Percentiles rank a stretch among this genome's conserved stretches.
Evolutionary conservation across 345 rosid genomes (phyloP).

Genomic region (Populus ilicifolia): DNA sequence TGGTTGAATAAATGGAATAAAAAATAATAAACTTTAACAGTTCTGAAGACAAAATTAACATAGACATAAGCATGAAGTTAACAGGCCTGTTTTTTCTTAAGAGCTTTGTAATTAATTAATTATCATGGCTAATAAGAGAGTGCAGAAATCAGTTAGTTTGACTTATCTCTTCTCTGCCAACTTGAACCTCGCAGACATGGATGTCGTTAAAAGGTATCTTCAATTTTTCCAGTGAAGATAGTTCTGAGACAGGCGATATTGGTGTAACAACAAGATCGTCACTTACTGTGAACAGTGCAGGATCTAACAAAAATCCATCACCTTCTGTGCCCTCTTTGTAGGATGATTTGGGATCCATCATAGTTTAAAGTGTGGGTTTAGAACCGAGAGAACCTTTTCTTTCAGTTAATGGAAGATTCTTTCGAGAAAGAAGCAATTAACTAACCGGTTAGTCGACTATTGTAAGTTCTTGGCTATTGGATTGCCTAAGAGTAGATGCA

Average conservation of each 20-base stretch:
- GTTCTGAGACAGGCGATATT: neutral
- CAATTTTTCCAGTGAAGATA: slow-evolving; percentile 12
- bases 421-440: too few relatives aligned
- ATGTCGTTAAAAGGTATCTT: slow-evolving; percentile 13
- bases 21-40: too few relatives aligned
- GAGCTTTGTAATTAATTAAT: too few relatives aligned
- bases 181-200: neutral
- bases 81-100: too few relatives aligned
- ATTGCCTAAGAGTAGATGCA: too few relatives aligned
- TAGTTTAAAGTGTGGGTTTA: neutral
- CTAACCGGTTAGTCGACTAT: too few relatives aligned
- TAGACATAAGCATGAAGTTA: too few relatives aligned
- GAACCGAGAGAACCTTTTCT: neutral
- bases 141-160: too few relatives aligned
- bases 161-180: slow-evolving; percentile 15
- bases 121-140: too few relatives aligned
- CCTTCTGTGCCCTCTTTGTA: neutral
- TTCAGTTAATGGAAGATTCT: neutral
- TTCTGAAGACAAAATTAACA: too few relatives aligned
- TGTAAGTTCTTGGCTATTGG: too few relatives aligned
- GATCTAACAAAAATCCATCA: neutral
- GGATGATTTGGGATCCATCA: slow-evolving; percentile 11
- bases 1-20: too few relatives aligned
- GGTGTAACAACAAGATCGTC: slow-evolving; percentile 21
- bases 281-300: slow-evolving; percentile 8